A percentile compares a stretch with the other conserved stretches of the same genome.
Conservation (phyloP, 345 rosid species). For the Salix exigua region DNA sequence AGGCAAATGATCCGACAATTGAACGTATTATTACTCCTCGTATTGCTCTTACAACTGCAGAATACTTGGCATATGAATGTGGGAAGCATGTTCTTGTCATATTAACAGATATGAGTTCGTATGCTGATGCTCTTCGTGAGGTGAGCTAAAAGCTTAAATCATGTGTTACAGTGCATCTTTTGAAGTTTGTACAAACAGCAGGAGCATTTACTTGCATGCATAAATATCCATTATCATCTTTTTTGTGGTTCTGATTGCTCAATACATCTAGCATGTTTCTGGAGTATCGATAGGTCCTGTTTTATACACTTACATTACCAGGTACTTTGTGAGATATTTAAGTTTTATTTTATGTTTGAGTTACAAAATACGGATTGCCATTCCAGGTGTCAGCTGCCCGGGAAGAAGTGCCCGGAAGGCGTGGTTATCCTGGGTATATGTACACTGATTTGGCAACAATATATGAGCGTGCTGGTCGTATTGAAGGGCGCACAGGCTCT, state of each 20-base stretch:
- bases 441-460: conserved; percentile 99
- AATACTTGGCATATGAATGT: conserved; percentile 93
- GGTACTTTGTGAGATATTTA: not conserved
- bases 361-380: conserved; percentile 14
- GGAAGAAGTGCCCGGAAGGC: conserved; percentile 99
- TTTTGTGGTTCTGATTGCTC: not conserved
- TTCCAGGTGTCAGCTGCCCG: conserved; percentile 97
- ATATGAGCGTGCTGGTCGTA: conserved; percentile 96
- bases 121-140: conserved; percentile 99
- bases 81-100: conserved; percentile 98
- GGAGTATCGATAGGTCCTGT: not conserved
- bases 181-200: not conserved
- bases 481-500: conserved; percentile 96
- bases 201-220: not conserved
- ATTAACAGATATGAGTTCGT: conserved; percentile 94
- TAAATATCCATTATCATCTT: not conserved
- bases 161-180: not conserved
- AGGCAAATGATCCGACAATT: conserved; percentile 98
- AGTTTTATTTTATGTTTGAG: not conserved
- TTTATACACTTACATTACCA: not conserved
- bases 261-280: not conserved
- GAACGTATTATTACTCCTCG: conserved; percentile 98
- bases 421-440: conserved; percentile 99
- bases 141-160: conserved; percentile 28
- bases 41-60: conserved; percentile 94